Conservation (phyloP, 2,329 filamentous ascomycete genomes). For the Cytospora schulzeri region DNA sequence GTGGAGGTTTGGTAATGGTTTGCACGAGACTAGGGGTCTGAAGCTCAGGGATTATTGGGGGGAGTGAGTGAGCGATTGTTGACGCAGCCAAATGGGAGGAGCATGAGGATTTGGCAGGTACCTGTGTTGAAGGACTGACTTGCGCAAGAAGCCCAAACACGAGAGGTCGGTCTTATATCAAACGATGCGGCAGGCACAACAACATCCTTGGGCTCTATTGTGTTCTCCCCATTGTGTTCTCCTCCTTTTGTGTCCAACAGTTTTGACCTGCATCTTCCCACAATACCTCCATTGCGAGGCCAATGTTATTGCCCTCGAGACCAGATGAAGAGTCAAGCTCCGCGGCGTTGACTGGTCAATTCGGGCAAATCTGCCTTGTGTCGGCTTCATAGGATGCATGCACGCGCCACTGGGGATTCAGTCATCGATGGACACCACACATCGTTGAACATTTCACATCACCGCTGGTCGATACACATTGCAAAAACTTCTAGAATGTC, state of each 20-base stretch:
- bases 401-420: neutral
- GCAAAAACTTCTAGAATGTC: conserved; percentile 15
- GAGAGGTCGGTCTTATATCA: neutral
- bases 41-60: neutral
- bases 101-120: neutral
- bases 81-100: neutral
- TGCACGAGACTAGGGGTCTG: neutral
- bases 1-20: neutral
- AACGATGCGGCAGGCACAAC: neutral
- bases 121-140: neutral
- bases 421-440: neutral
- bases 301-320: neutral
- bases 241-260: neutral
- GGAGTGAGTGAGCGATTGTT: neutral
- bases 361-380: neutral
- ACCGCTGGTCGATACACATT: neutral
- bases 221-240: neutral
- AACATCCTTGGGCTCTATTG: neutral
- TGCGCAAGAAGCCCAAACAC: neutral
- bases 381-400: neutral
- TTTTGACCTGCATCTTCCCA: neutral
- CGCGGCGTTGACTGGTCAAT: neutral
- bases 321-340: neutral
- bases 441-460: neutral
- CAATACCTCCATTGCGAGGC: neutral